A percentile compares a stretch with the other conserved stretches of the same genome.
Conservation (phyloP, 805 yeast genomes). For the Barnettozyma wickerhamii region DNA sequence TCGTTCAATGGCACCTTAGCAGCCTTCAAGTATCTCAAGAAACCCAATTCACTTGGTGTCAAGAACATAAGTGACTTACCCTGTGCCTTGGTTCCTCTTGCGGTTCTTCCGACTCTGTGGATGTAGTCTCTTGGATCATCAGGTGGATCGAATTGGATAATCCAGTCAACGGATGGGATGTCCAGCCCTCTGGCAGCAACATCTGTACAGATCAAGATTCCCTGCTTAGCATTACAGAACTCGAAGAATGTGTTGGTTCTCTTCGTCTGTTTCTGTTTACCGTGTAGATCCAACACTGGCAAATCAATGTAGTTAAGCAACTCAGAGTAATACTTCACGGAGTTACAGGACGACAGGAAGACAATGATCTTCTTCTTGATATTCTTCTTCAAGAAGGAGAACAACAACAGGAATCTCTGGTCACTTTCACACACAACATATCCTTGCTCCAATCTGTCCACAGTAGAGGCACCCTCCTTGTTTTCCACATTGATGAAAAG, state of each 20-base stretch:
- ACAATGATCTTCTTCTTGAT: conserved; percentile 90
- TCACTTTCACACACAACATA: conserved; percentile 97
- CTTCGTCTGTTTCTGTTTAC: conserved; percentile 98
- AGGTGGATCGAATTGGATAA: conserved; percentile 98
- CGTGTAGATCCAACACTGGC: conserved; percentile 95
- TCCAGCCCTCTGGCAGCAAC: conserved; percentile 99
- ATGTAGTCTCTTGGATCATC: conserved; percentile 99
- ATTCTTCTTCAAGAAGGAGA: conserved; percentile 91
- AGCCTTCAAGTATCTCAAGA: conserved; percentile 88
- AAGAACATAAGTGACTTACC: conserved; percentile 95
- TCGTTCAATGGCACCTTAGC: conserved; percentile 98
- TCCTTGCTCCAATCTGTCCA: conserved; percentile 96
- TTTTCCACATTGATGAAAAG: conserved; percentile 89
- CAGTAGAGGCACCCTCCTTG: conserved; percentile 81
- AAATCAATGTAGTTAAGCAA: conserved; percentile 91
- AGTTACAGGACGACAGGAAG: conserved; percentile 92
- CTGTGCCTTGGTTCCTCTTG: conserved; percentile 84
- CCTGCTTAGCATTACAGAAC: conserved; percentile 95
- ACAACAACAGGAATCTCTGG: conserved; percentile 82
- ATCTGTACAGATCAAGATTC: conserved; percentile 91
- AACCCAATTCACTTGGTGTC: conserved; percentile 91
- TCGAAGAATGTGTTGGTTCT: conserved; percentile 97
- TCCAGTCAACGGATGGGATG: conserved; percentile 99
- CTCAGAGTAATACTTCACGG: conserved; percentile 95
- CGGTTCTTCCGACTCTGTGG: conserved; percentile 99